A percentile compares a stretch with the other conserved stretches of the same genome.
Evolutionary conservation across 1,139 yeast species (phyloP).

Genomic region (Taphrina populina): DNA sequence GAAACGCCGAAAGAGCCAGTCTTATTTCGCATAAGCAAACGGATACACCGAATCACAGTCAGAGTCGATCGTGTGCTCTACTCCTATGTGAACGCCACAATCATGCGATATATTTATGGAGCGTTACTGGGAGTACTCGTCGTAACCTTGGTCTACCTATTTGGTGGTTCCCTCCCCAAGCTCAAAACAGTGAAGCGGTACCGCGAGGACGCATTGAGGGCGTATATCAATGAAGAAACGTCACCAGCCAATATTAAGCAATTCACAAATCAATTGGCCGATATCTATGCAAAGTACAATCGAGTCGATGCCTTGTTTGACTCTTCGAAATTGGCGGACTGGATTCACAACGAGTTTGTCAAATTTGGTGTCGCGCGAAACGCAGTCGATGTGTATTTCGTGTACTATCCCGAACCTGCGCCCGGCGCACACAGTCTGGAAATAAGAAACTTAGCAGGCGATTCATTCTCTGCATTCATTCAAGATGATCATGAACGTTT

Average conservation of each 20-base stretch:
- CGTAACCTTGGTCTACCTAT: slow-evolving; percentile 15
- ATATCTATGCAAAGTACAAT: slow-evolving; percentile 1
- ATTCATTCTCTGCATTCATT: slow-evolving; percentile 1
- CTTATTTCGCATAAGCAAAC: slow-evolving; percentile 5
- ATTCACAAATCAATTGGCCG: slow-evolving; percentile 1
- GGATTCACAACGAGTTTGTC: slow-evolving; percentile 22
- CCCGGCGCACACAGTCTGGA: slow-evolving; percentile 6
- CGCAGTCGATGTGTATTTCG: slow-evolving; percentile 24
- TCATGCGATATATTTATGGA: slow-evolving; percentile 28
- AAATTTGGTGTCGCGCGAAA: slow-evolving; percentile 22
- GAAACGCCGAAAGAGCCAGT: slow-evolving; percentile 24
- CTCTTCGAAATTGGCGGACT: slow-evolving; percentile 1
- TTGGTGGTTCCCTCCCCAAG: slow-evolving; percentile 28
- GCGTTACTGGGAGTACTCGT: slow-evolving; percentile 21
- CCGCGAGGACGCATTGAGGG: slow-evolving; percentile 20
- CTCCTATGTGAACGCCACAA: slow-evolving; percentile 21
- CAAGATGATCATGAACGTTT: slow-evolving; percentile 2
- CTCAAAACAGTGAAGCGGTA: slow-evolving; percentile 13
- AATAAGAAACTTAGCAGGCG: background rate
- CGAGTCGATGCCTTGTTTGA: slow-evolving; percentile 17
- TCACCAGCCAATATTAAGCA: slow-evolving; percentile 1
- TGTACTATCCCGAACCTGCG: slow-evolving; percentile 1
- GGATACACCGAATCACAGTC: slow-evolving; percentile 5
- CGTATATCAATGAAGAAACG: slow-evolving; percentile 19
- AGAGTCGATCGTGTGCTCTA: slow-evolving; percentile 19